A percentile compares a stretch with the other conserved stretches of the same genome.
Conservation (phyloP, 306 rosid species). For the Fragaria vesca region DNA sequence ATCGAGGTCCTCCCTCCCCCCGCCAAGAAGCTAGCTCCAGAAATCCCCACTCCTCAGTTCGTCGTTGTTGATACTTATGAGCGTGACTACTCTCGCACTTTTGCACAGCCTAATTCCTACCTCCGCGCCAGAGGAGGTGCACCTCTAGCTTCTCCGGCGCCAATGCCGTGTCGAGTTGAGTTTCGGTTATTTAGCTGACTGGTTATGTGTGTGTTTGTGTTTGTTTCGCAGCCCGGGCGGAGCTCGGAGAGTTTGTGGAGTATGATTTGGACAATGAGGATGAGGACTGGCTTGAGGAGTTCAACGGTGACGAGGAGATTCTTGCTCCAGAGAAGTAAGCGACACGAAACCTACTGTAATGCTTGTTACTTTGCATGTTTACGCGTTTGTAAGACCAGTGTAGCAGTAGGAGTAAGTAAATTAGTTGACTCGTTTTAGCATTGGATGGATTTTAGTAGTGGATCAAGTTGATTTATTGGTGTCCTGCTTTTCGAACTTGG, state of each 20-base stretch:
- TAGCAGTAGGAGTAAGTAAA: background rate
- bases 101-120: constrained; percentile 77
- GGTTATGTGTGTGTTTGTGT: background rate
- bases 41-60: constrained; percentile 89
- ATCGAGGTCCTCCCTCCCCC: constrained; percentile 22
- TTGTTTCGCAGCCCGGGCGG: constrained; percentile 70
- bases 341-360: constrained; percentile 3
- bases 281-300: constrained; percentile 86
- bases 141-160: background rate
- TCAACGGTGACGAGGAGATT: constrained; percentile 57
- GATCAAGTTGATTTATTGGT: background rate
- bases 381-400: background rate
- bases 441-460: background rate
- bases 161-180: background rate
- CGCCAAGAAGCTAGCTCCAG: constrained; percentile 59
- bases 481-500: background rate
- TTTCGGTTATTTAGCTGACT: background rate
- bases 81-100: constrained; percentile 85
- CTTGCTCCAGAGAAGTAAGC: constrained; percentile 68
- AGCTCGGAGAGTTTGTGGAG: constrained; percentile 96
- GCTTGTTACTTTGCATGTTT: background rate
- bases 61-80: constrained; percentile 90
- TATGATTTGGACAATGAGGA: constrained; percentile 94
- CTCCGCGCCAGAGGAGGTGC: constrained; percentile 80
- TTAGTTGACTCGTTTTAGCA: background rate